Conservation (phyloP, 441 rosid species). For the Syzygium syzygioides region DNA sequence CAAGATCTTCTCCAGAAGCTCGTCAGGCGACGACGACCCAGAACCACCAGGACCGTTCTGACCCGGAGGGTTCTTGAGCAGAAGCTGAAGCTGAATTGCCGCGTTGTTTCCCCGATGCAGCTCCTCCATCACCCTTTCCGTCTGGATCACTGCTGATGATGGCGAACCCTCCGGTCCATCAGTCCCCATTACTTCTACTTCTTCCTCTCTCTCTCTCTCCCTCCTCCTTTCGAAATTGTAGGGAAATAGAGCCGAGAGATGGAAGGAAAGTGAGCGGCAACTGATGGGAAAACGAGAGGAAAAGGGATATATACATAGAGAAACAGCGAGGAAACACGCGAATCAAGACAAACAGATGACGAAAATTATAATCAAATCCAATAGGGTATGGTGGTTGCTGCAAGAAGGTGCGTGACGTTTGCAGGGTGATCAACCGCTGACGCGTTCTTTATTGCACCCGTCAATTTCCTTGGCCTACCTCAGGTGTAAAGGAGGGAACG, state of each 20-base stretch:
- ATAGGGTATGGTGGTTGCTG: not conserved
- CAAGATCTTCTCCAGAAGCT: constrained; percentile 42
- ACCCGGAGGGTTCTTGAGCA: constrained; percentile 18
- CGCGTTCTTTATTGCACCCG: not conserved
- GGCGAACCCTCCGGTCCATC: constrained; percentile 6
- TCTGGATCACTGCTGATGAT: not conserved
- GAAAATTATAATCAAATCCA: not conserved
- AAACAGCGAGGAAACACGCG: not conserved
- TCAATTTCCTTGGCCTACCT: not conserved
- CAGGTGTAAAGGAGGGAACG: not conserved
- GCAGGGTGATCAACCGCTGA: not conserved
- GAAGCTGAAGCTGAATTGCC: constrained; percentile 40
- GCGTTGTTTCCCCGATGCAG: constrained; percentile 39
- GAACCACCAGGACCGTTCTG: constrained; percentile 3
- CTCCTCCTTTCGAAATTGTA: not conserved
- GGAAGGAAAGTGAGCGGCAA: constrained; percentile 19
- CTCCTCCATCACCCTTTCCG: constrained; percentile 5
- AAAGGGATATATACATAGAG: constrained; percentile 3
- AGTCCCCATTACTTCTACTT: constrained; percentile 13
- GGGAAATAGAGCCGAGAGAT: not conserved
- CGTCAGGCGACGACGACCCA: constrained; percentile 8
- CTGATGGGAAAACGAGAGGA: constrained; percentile 21
- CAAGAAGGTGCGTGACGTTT: not conserved
- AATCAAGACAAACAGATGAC: not conserved
- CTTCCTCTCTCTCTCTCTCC: not conserved